These are phyloP conservation scores for Pseudocercospora fijiensis DNA, from an alignment of 2,329 filamentous ascomycete species.

Conservation along the genomic window DNA sequence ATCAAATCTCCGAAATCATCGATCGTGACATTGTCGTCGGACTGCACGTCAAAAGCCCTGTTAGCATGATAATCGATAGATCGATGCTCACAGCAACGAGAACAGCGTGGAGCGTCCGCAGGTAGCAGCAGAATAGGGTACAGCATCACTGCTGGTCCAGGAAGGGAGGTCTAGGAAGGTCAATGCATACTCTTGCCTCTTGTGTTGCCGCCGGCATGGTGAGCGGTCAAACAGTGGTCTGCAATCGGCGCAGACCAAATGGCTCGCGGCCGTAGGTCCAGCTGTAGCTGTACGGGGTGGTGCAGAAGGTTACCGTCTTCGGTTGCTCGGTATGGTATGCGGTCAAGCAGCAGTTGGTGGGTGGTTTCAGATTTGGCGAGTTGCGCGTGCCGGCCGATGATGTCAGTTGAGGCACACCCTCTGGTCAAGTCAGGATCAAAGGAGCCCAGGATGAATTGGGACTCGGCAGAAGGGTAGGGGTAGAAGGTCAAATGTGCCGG, in stretches of 20 bases:
- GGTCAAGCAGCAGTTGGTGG: constrained; percentile 6
- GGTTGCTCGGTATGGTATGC: neutral
- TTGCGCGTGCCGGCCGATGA: constrained; percentile 19
- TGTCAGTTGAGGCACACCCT: constrained; percentile 17
- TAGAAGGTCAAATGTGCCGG: neutral
- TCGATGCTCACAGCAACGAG: constrained; percentile 7
- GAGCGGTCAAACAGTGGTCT: neutral
- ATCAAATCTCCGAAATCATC: constrained; percentile 70
- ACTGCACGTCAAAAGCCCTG: constrained; percentile 33
- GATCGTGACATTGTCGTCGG: constrained; percentile 51
- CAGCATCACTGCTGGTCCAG: neutral
- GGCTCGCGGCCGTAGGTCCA: constrained; percentile 6
- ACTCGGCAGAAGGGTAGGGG: constrained; percentile 6
- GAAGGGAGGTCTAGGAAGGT: constrained; percentile 12
- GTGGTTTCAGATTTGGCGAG: constrained; percentile 11
- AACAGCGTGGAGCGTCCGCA: neutral
- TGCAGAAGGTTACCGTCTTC: neutral
- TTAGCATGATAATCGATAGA: constrained; percentile 29
- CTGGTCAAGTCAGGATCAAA: constrained; percentile 7
- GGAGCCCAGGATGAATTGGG: constrained; percentile 1
- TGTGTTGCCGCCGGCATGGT: constrained; percentile 28
- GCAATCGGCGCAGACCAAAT: neutral
- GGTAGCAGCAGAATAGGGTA: neutral
- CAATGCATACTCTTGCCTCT: constrained; percentile 25
- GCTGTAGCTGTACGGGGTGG: constrained; percentile 7